phyloP scores from a whole-genome alignment of 2,329 filamentous ascomycete species.

The Rhynchosporium graminicola region DNA sequence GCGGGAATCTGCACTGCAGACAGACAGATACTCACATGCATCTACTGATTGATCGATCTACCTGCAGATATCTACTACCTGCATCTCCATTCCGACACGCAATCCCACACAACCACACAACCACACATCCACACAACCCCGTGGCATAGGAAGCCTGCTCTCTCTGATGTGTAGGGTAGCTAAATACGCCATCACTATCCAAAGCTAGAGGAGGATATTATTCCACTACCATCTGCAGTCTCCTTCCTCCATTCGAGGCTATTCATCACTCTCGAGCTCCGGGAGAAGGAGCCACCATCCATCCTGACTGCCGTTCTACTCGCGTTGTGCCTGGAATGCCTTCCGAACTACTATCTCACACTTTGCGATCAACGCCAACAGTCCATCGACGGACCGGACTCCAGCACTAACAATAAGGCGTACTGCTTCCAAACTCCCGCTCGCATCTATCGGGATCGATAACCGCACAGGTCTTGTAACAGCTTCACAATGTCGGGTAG shows the following conservation, averaged over 20 bases:
- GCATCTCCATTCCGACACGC: too few species aligned
- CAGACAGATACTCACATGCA: not conserved
- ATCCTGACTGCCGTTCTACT: not conserved
- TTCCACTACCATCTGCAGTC: not conserved
- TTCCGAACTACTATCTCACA: conserved; percentile 11
- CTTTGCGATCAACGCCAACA: conserved; percentile 15
- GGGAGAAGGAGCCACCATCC: not conserved
- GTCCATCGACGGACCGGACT: conserved; percentile 12
- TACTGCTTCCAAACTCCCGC: not conserved
- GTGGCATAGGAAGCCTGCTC: not conserved
- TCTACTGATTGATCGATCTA: too few species aligned
- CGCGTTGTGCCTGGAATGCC: conserved; percentile 20
- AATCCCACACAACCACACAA: not conserved
- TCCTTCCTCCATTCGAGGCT: not conserved
- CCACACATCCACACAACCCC: not conserved
- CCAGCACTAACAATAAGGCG: conserved; percentile 1
- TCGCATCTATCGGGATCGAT: conserved; percentile 3
- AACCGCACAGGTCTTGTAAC: conserved; percentile 1
- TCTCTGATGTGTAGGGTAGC: too few species aligned
- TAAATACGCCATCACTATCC: not conserved
- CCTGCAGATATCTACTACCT: too few species aligned
- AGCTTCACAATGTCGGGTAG: conserved; percentile 11
- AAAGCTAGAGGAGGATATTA: not conserved
- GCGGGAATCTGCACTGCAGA: not conserved
- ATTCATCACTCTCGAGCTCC: not conserved